Base-by-base conservation (phyloP, 176 grass and related monocot species). In the Typha latifolia region DNA sequence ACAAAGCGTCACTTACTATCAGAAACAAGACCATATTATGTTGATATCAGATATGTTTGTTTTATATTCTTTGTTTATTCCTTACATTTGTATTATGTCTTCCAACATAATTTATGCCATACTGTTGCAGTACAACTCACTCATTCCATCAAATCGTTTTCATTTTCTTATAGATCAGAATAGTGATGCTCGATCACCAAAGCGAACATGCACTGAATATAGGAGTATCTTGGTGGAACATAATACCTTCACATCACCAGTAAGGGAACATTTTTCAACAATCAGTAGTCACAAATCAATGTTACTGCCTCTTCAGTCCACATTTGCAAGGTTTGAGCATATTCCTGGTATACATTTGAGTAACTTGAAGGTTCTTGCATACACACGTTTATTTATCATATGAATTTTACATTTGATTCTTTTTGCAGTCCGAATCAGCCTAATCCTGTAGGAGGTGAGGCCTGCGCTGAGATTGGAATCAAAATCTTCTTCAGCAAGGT, bases 401-500 rank as follows among this genome's bases (percentile, higher is more conserved):
- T 19, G 73, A 49, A 63, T 81, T 82, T 62, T 20, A 57, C 18
- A 12, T 57, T 70, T 43, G 55, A 27, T 80, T 69, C 73, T 51
- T 47, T 74, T 61, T 68, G 73, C 78, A 96, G 93, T 59, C 93
- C 93, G 80, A 81, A 75, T 63, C 77, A 89, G 63, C 77, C 57
- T 66, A 86, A 89, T 27, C 80, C 76, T 72, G 59, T 77, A 14
- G 82, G 80, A 69, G 85, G 81, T 74, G 93, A 84, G 69, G 86
- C 87, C 69, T 91, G 88, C 64, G 88, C 82, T 64, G 88, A 91
- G 48, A 67, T 84, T 70, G 81, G 71, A 31, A 75, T 82, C 66
- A 84, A 86, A 65, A 87, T 96, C 49, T 91, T 96, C 82, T 86
- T 89, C 67, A 86, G 78, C 50, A 96, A 96, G 77, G 88, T 86